These are phyloP conservation scores for Dothidotthia symphoricarpi DNA, from an alignment of 2,329 filamentous ascomycete species.

Conservation along the genomic window DNA sequence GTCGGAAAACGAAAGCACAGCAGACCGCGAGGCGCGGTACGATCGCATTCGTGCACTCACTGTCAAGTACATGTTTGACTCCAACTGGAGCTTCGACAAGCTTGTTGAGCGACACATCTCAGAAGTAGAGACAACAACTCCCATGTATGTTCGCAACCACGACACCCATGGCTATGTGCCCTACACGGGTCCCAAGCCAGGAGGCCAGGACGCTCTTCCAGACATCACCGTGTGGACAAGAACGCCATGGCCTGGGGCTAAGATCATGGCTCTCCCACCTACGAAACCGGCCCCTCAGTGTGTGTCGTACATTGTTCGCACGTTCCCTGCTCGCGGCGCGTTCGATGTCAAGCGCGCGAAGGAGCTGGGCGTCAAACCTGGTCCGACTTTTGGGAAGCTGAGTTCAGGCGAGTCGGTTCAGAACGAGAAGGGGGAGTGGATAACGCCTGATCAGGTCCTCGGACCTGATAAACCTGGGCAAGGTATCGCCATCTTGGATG, in stretches of 20 bases:
- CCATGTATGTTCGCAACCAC: constrained; percentile 65
- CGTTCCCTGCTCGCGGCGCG: constrained; percentile 72
- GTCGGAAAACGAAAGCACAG: constrained; percentile 26
- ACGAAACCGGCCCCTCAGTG: constrained; percentile 66
- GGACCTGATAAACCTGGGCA: constrained; percentile 64
- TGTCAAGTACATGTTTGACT: constrained; percentile 77
- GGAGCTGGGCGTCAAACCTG: constrained; percentile 62
- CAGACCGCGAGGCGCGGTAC: constrained; percentile 43
- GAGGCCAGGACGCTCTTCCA: constrained; percentile 51
- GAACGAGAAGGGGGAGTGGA: constrained; percentile 62
- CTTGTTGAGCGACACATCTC: constrained; percentile 65
- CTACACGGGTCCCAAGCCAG: constrained; percentile 68
- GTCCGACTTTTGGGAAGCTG: constrained; percentile 59
- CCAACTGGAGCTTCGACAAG: constrained; percentile 69
- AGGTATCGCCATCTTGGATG: constrained; percentile 76
- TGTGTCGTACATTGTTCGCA: constrained; percentile 83
- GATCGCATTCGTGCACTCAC: constrained; percentile 59
- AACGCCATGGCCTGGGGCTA: constrained; percentile 74
- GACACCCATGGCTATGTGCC: constrained; percentile 62
- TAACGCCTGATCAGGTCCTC: constrained; percentile 87
- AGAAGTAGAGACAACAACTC: constrained; percentile 65
- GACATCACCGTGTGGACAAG: constrained; percentile 71
- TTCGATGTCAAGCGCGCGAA: constrained; percentile 68
- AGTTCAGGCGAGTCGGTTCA: constrained; percentile 62
- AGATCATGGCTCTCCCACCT: constrained; percentile 63